phyloP scores from a whole-genome alignment of 257 asterid genomes.

The Euphrasia confusa region DNA sequence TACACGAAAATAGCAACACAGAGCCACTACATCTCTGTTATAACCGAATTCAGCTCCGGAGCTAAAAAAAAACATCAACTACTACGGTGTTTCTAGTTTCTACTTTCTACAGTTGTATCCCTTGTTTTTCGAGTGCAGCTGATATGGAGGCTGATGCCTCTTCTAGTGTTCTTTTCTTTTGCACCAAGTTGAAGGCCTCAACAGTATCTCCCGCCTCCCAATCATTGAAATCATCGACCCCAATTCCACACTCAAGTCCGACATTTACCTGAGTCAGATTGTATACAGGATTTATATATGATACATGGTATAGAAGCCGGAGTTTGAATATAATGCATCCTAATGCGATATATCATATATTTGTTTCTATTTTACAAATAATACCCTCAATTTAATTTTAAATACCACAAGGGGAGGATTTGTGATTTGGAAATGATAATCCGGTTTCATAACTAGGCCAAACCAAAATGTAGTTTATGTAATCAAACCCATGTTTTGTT shows the following conservation, averaged over 20 bases:
- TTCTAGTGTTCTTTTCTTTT: slow-evolving; percentile 82
- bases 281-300: not conserved
- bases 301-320: not conserved
- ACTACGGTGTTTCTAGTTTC: not conserved
- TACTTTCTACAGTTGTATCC: slow-evolving; percentile 31
- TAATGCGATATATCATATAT: not conserved
- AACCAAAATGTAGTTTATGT: not conserved
- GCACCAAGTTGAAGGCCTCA: slow-evolving; percentile 65
- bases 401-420: no score
- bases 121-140: slow-evolving; percentile 66
- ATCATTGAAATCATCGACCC: slow-evolving; percentile 50
- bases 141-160: slow-evolving; percentile 91
- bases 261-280: slow-evolving; percentile 60
- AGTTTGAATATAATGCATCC: not conserved
- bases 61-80: not conserved
- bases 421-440: not conserved
- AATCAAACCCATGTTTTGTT: no score
- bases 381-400: no score
- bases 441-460: not conserved
- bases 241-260: slow-evolving; percentile 91
- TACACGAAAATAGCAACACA: slow-evolving; percentile 36
- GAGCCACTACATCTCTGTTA: no score
- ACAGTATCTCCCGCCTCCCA: slow-evolving; percentile 77
- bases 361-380: not conserved
- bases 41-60: not conserved